Percentiles rank a stretch among this genome's conserved stretches.
Conservation (phyloP, 129 eudicot species). For the Scalesia atractyloides region DNA sequence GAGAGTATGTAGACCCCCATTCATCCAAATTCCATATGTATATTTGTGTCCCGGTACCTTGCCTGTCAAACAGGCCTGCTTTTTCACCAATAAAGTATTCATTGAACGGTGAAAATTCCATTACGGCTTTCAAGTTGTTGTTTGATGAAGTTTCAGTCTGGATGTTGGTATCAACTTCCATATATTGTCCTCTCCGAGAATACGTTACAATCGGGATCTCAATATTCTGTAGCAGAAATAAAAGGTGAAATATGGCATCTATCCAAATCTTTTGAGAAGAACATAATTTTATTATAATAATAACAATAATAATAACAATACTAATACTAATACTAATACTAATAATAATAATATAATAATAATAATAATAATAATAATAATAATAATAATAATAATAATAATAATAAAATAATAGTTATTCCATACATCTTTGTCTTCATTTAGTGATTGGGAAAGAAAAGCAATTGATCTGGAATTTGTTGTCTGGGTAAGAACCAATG, state of each 20-base stretch:
- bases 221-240: conserved; percentile 10
- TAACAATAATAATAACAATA: conserved; percentile 30
- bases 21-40: conserved; percentile 74
- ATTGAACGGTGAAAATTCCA: conserved; percentile 66
- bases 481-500: conserved; percentile 75
- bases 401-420: conserved; percentile 25
- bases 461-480: conserved; percentile 67
- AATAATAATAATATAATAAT: conserved; percentile 31
- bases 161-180: conserved; percentile 33
- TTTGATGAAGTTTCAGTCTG: conserved; percentile 54
- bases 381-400: conserved; percentile 15
- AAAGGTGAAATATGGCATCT: conserved; percentile 5
- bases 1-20: conserved; percentile 64
- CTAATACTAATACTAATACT: not conserved
- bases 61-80: conserved; percentile 46
- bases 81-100: conserved; percentile 74
- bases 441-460: conserved; percentile 62
- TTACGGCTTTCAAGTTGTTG: conserved; percentile 52
- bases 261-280: not conserved
- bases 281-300: not conserved
- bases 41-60: conserved; percentile 71
- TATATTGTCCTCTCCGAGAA: conserved; percentile 14
- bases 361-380: conserved; percentile 12
- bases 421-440: conserved; percentile 26
- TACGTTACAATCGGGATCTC: conserved; percentile 16